Percentiles rank a stretch among this genome's conserved stretches.
Evolutionary conservation across 768 basidiomycete species (phyloP).

Genomic region (Tulasnella sp.): DNA sequence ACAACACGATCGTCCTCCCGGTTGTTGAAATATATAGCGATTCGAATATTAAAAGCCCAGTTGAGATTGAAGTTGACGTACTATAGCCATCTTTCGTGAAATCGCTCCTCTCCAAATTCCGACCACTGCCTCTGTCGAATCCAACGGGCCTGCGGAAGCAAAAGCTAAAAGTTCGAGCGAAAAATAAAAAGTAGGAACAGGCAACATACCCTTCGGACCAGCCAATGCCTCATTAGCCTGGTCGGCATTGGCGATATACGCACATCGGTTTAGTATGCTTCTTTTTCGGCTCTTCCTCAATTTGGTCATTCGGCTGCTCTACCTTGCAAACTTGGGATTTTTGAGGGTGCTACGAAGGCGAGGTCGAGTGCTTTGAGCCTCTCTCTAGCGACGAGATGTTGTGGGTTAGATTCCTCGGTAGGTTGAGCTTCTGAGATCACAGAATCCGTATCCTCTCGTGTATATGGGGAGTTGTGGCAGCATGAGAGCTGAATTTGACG

Average conservation of each 20-base stretch:
- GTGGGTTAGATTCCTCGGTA: background rate
- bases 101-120: background rate
- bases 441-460: background rate
- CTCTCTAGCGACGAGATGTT: background rate
- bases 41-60: background rate
- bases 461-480: background rate
- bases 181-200: background rate
- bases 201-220: background rate
- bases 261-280: background rate
- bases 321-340: background rate
- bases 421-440: background rate
- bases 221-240: background rate
- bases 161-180: background rate
- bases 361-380: background rate
- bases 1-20: constrained; percentile 42
- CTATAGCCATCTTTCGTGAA: background rate
- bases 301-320: background rate
- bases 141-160: background rate
- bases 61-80: background rate
- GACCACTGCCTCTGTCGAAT: constrained; percentile 21
- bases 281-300: background rate
- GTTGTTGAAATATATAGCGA: constrained; percentile 43
- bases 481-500: background rate
- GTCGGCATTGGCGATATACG: background rate
- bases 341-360: background rate